Percentiles rank a stretch among this genome's conserved stretches.
These are phyloP conservation scores for Cutaneotrichosporon daszewskae DNA, from an alignment of 1,284 basidiomycete species.

Conservation along the genomic window DNA sequence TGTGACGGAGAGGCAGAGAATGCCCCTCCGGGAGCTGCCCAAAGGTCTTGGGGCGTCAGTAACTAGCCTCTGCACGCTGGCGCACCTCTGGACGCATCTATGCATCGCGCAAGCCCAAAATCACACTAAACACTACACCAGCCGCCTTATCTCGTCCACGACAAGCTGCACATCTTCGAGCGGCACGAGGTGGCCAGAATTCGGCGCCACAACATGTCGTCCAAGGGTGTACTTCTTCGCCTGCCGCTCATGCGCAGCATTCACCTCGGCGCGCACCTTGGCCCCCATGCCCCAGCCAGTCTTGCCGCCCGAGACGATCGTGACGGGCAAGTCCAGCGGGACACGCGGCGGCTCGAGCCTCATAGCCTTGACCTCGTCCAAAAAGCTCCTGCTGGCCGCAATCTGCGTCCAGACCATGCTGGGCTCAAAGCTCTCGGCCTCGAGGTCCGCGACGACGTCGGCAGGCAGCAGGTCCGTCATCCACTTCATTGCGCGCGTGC, in stretches of 20 bases:
- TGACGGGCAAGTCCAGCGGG: neutral
- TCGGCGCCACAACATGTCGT: neutral
- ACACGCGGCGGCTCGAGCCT: neutral
- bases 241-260: neutral
- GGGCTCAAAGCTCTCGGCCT: neutral
- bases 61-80: too few species aligned
- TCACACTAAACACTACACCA: too few species aligned
- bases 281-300: neutral
- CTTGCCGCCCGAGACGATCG: neutral
- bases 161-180: neutral
- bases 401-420: neutral
- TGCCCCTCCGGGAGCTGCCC: too few species aligned
- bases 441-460: neutral
- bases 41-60: too few species aligned
- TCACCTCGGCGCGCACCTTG: neutral
- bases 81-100: too few species aligned
- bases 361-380: neutral
- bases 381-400: neutral
- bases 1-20: too few species aligned
- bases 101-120: too few species aligned
- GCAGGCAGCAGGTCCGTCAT: neutral
- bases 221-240: neutral
- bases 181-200: neutral
- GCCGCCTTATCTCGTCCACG: neutral
- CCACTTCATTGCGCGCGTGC: neutral